Percentiles rank a stretch among this genome's conserved stretches.
phyloP scores from a whole-genome alignment of 345 rosid genomes.

The Euphorbia pulcherrima region DNA sequence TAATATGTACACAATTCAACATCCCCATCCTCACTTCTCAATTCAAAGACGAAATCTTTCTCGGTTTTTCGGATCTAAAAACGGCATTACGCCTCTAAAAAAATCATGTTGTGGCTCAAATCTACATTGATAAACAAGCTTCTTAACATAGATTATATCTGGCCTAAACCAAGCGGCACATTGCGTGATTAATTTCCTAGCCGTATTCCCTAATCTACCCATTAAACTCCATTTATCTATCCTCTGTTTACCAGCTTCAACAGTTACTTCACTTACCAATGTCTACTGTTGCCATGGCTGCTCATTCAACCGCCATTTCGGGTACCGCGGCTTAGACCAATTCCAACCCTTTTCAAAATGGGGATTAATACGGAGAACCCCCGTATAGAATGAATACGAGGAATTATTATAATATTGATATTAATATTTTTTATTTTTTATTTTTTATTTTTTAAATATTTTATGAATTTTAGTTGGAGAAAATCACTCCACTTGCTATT shows the following conservation, averaged over 20 bases:
- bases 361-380: too few relatives aligned
- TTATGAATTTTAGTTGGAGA: too few relatives aligned
- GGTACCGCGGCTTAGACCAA: too few relatives aligned
- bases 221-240: constrained; percentile 92
- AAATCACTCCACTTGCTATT: too few relatives aligned
- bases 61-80: constrained; percentile 72
- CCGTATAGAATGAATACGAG: too few relatives aligned
- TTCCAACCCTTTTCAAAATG: too few relatives aligned
- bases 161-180: constrained; percentile 98
- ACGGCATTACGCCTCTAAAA: constrained; percentile 52
- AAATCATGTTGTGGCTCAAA: constrained; percentile 81
- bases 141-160: constrained; percentile 82
- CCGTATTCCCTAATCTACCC: constrained; percentile 79
- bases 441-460: too few relatives aligned
- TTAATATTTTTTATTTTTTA: too few relatives aligned
- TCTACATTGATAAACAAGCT: constrained; percentile 84
- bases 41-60: constrained; percentile 48
- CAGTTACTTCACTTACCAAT: constrained; percentile 71
- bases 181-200: constrained; percentile 58
- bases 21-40: constrained; percentile 45
- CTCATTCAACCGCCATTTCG: constrained; percentile 72
- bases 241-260: constrained; percentile 73
- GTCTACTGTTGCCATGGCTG: constrained; percentile 96
- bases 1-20: constrained; percentile 65
- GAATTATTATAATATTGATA: too few relatives aligned